Conservation (phyloP, 2,329 filamentous ascomycete genomes). For the Fusarium citri region DNA sequence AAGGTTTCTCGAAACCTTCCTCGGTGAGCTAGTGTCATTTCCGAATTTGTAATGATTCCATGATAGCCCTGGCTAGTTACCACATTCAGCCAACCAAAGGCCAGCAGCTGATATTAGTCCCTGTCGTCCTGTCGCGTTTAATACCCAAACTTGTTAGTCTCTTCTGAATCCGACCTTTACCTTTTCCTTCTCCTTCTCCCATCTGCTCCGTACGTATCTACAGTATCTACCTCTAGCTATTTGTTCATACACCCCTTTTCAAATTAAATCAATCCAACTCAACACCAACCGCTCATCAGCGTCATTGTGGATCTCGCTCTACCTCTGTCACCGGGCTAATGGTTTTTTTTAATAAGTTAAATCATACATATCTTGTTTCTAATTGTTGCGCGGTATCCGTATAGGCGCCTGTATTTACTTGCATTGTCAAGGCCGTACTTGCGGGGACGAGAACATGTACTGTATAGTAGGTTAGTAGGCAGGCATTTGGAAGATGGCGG, state of each 20-base stretch:
- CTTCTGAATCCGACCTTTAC: slow-evolving; percentile 17
- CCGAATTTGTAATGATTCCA: slow-evolving; percentile 41
- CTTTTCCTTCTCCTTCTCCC: not conserved
- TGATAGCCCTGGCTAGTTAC: slow-evolving; percentile 29
- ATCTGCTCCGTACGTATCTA: no score
- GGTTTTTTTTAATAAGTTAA: not conserved
- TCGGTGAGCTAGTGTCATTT: slow-evolving; percentile 49
- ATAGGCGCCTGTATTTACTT: slow-evolving; percentile 27
- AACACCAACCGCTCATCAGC: slow-evolving; percentile 10
- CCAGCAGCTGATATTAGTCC: slow-evolving; percentile 13
- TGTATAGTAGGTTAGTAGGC: no score
- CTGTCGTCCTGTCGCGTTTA: slow-evolving; percentile 15
- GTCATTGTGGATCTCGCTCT: slow-evolving; percentile 34
- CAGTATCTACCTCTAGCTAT: no score
- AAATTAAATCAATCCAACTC: not conserved
- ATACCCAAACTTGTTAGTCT: slow-evolving; percentile 25
- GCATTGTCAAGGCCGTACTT: slow-evolving; percentile 7
- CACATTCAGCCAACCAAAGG: slow-evolving; percentile 46
- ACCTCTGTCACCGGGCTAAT: slow-evolving; percentile 2
- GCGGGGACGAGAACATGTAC: slow-evolving; percentile 15
- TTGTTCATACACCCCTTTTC: slow-evolving; percentile 30
- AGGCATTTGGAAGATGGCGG: slow-evolving; percentile 7
- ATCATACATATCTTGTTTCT: slow-evolving; percentile 2
- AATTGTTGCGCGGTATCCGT: slow-evolving; percentile 31
- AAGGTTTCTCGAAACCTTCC: slow-evolving; percentile 55